Percentiles rank a stretch among this genome's conserved stretches.
phyloP scores from a whole-genome alignment of 495 filamentous ascomycete genomes.

The Parmelia sp. region DNA sequence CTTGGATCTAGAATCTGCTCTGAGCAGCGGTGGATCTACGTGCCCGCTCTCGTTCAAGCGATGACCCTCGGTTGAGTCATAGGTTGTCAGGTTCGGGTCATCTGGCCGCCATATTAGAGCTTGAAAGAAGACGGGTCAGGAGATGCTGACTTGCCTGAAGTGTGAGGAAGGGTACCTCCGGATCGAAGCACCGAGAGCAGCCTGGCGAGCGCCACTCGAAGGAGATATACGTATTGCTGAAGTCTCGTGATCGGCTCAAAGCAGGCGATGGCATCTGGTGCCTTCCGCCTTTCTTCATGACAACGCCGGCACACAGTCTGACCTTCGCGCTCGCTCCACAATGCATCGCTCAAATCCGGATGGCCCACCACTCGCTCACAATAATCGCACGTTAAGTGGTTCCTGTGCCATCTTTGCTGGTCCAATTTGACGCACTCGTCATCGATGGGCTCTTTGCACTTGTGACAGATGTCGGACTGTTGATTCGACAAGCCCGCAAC shows the following conservation, averaged over 20 bases:
- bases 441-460: conserved; percentile 82
- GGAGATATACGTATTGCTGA: conserved; percentile 87
- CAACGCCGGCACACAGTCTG: conserved; percentile 66
- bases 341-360: conserved; percentile 51
- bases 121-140: background rate
- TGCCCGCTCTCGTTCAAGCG: conserved; percentile 38
- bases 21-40: conserved; percentile 45
- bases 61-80: conserved; percentile 61
- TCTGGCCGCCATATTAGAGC: conserved; percentile 38
- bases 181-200: conserved; percentile 78
- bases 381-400: conserved; percentile 67
- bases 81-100: conserved; percentile 62
- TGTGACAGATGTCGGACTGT: conserved; percentile 71
- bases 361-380: conserved; percentile 68
- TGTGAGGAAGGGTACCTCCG: conserved; percentile 70
- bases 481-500: conserved; percentile 67
- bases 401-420: conserved; percentile 74
- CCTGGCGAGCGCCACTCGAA: conserved; percentile 85
- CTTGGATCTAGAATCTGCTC: conserved; percentile 63
- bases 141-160: conserved; percentile 49
- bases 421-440: conserved; percentile 75
- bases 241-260: conserved; percentile 70
- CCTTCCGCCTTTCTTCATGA: conserved; percentile 41
- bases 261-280: conserved; percentile 44
- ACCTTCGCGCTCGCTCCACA: conserved; percentile 58